Evolutionary conservation across 768 basidiomycete genomes (phyloP).

Genomic region (Nidularia sp.): DNA sequence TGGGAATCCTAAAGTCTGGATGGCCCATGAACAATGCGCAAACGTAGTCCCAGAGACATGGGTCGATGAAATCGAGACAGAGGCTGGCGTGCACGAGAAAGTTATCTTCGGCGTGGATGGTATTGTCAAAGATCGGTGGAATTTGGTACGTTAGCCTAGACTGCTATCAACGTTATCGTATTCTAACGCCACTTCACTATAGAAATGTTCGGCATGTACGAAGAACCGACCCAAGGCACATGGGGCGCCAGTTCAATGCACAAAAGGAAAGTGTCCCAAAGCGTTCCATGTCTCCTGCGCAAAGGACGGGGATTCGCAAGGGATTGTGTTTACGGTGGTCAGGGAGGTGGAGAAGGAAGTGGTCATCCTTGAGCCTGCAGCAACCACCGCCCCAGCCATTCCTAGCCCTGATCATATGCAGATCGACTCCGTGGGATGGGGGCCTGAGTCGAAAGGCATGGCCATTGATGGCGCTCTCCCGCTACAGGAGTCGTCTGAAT

Average conservation of each 20-base stretch:
- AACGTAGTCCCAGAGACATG: conserved; percentile 87
- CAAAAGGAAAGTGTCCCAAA: conserved; percentile 89
- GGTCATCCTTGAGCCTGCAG: conserved; percentile 47
- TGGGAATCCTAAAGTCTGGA: conserved; percentile 49
- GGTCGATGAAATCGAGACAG: conserved; percentile 65
- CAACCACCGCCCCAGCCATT: conserved; percentile 7
- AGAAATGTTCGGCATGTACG: conserved; percentile 92
- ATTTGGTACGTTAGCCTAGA: conserved; percentile 56
- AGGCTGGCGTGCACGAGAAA: conserved; percentile 36
- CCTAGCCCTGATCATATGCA: conserved; percentile 21
- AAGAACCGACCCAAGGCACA: conserved; percentile 63
- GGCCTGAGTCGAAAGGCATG: conserved; percentile 5
- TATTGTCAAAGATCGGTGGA: conserved; percentile 92
- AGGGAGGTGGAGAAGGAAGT: conserved; percentile 81
- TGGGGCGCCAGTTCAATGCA: conserved; percentile 87
- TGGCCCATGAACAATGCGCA: conserved; percentile 80
- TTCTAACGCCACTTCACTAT: conserved; percentile 2
- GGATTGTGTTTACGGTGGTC: conserved; percentile 58
- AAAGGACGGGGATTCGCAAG: conserved; percentile 42
- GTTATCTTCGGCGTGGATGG: conserved; percentile 82
- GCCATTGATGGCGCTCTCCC: background rate
- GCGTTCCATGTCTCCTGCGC: conserved; percentile 96
- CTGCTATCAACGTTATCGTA: background rate
- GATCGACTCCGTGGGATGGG: conserved; percentile 15
- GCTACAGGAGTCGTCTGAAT: background rate